Evolutionary conservation across 106 monocot species (phyloP).

Genomic region (Gastrodia elata): DNA sequence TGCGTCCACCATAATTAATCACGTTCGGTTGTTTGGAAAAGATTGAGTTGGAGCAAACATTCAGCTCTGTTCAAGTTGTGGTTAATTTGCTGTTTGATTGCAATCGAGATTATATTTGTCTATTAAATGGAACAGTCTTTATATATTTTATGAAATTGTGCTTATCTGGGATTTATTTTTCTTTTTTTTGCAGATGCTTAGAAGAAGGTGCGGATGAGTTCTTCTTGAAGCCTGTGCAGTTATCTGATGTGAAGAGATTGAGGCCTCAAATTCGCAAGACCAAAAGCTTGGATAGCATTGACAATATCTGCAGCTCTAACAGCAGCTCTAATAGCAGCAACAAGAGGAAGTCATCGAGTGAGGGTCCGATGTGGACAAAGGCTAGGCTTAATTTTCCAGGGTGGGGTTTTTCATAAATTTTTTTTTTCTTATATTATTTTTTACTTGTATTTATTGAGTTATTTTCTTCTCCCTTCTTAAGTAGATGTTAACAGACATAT

Average conservation of each 20-base stretch:
- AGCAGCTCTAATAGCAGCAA: constrained; percentile 12
- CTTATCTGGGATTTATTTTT: not conserved
- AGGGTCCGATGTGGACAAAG: constrained; percentile 45
- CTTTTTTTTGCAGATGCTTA: constrained; percentile 43
- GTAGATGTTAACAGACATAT: not conserved
- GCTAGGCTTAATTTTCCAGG: constrained; percentile 21
- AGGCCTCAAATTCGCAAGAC: constrained; percentile 51
- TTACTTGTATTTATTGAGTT: not conserved
- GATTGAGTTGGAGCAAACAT: not conserved
- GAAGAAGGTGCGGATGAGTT: constrained; percentile 84
- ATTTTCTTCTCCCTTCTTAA: not conserved
- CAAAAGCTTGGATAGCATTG: constrained; percentile 17
- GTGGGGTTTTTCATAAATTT: not conserved
- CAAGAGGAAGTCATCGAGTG: constrained; percentile 47
- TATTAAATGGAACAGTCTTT: not conserved
- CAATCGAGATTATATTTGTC: not conserved
- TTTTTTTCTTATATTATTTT: not conserved
- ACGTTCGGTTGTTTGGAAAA: not conserved
- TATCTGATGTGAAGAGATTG: constrained; percentile 66
- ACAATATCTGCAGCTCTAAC: not conserved
- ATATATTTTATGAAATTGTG: not conserved
- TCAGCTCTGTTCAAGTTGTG: not conserved
- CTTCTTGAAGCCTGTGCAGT: constrained; percentile 67
- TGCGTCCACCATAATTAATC: not conserved
- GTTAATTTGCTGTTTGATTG: not conserved